Evolutionary conservation across 371 early-diverging fungal genomes (phyloP).

Genomic region (Choanephora cucurbitarum): DNA sequence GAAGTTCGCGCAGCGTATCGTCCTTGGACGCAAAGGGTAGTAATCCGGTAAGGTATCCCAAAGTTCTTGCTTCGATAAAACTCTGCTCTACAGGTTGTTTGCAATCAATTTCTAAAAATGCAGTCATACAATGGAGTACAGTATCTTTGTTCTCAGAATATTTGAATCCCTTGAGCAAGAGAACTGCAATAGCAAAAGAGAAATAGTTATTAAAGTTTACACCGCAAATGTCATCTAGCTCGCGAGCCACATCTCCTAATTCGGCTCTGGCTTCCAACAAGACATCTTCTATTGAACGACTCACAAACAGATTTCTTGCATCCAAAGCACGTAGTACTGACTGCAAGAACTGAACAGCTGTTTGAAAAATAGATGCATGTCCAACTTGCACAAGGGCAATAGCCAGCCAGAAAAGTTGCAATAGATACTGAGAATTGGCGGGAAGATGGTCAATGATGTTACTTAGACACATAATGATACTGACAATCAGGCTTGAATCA

Average conservation of each 20-base stretch:
- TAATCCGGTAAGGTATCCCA: slow-evolving; percentile 79
- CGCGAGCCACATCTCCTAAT: slow-evolving; percentile 61
- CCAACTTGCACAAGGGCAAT: slow-evolving; percentile 85
- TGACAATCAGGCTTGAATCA: slow-evolving; percentile 73
- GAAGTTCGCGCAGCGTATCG: slow-evolving; percentile 59
- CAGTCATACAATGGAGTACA: slow-evolving; percentile 69
- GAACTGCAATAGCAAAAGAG: slow-evolving; percentile 81
- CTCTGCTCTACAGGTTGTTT: slow-evolving; percentile 50
- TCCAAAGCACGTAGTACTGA: slow-evolving; percentile 77
- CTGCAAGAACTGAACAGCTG: slow-evolving; percentile 71
- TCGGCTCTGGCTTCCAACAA: slow-evolving; percentile 71
- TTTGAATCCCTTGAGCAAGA: slow-evolving; percentile 81
- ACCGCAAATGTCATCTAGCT: slow-evolving; percentile 73
- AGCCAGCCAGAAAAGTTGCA: slow-evolving; percentile 88
- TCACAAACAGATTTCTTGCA: slow-evolving; percentile 65
- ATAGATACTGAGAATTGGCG: slow-evolving; percentile 73
- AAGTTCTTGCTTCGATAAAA: slow-evolving; percentile 59
- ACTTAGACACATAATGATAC: slow-evolving; percentile 85
- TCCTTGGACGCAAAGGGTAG: slow-evolving; percentile 72
- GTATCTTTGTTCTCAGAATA: slow-evolving; percentile 71
- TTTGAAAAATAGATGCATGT: slow-evolving; percentile 73
- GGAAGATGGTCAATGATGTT: slow-evolving; percentile 83
- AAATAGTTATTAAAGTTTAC: slow-evolving; percentile 85
- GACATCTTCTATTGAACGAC: slow-evolving; percentile 63
- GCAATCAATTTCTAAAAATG: slow-evolving; percentile 72